These are phyloP conservation scores for Gentiana dahurica DNA, from an alignment of 257 asterid genomes.

Conservation along the genomic window DNA sequence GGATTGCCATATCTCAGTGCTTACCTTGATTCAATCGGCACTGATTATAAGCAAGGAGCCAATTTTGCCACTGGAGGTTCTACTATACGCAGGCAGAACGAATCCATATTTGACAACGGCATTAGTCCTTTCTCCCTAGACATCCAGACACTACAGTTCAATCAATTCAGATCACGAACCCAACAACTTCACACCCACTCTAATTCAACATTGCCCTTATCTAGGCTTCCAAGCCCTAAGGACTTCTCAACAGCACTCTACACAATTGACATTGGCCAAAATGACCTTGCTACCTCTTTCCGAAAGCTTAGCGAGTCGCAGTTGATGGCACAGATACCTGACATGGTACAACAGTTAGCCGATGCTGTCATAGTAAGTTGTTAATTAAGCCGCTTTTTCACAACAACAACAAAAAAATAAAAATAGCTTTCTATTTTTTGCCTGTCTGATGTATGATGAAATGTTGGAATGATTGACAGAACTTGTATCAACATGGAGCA, in stretches of 20 bases:
- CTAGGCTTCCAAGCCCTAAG: conserved; percentile 23
- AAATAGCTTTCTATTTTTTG: too few species aligned
- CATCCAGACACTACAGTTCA: neutral
- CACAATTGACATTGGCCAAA: conserved; percentile 46
- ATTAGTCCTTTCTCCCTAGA: conserved; percentile 5
- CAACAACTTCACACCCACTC: conserved; percentile 31
- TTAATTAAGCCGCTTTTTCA: neutral
- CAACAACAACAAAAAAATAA: neutral
- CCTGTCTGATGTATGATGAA: neutral
- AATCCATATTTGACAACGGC: neutral
- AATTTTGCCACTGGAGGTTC: conserved; percentile 3
- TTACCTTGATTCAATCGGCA: conserved; percentile 4
- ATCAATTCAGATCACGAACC: conserved; percentile 17
- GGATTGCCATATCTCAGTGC: conserved; percentile 21
- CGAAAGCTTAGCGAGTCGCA: conserved; percentile 18
- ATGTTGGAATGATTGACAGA: conserved; percentile 14
- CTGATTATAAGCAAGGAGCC: neutral
- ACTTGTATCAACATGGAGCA: conserved; percentile 31
- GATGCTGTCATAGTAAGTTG: conserved; percentile 27
- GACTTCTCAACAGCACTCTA: conserved; percentile 38
- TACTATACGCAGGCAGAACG: conserved; percentile 2
- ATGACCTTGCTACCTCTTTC: conserved; percentile 27
- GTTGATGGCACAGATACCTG: conserved; percentile 20
- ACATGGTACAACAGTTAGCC: conserved; percentile 27
- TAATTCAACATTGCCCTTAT: conserved; percentile 3